phyloP scores from a whole-genome alignment of 2,329 filamentous ascomycete genomes.

The Fusarium cyanostomum region DNA sequence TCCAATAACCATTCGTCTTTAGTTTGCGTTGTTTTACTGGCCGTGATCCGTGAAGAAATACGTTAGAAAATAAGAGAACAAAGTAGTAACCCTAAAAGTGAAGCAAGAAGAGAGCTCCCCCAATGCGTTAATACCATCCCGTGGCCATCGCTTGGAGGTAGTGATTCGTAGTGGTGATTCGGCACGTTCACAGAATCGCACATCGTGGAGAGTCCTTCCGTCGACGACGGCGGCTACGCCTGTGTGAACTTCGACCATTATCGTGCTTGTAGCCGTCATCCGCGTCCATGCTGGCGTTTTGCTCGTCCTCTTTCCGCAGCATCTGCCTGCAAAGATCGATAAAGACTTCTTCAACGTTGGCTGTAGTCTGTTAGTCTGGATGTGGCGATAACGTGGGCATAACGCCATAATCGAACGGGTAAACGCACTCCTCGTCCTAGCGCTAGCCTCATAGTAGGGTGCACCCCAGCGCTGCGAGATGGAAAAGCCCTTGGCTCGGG shows the following conservation, averaged over 20 bases:
- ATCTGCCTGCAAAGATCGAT: constrained; percentile 86
- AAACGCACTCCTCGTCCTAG: constrained; percentile 73
- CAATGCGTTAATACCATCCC: constrained; percentile 27
- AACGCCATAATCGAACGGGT: constrained; percentile 8
- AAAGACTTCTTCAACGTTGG: constrained; percentile 92
- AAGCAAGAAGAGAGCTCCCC: constrained; percentile 10
- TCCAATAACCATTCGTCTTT: constrained; percentile 24
- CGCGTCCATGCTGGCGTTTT: constrained; percentile 45
- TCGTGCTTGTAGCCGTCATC: constrained; percentile 57
- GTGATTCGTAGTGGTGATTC: background rate
- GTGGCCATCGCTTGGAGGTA: constrained; percentile 16
- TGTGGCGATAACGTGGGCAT: constrained; percentile 17
- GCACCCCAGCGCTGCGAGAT: constrained; percentile 89
- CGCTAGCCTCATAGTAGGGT: constrained; percentile 91
- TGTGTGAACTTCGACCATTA: constrained; percentile 38
- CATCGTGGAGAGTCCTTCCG: constrained; percentile 53
- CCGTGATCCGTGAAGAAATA: constrained; percentile 21
- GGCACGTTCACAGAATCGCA: constrained; percentile 52
- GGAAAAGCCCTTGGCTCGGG: constrained; percentile 80
- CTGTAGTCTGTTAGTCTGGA: constrained; percentile 49
- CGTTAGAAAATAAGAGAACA: constrained; percentile 6
- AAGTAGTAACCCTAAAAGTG: constrained; percentile 7
- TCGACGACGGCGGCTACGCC: constrained; percentile 44
- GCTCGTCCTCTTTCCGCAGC: constrained; percentile 74
- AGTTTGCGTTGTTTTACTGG: constrained; percentile 17